Conservation (phyloP, 225 moss, liverwort and hornwort species). For the Pseudoscleropodium purum region DNA sequence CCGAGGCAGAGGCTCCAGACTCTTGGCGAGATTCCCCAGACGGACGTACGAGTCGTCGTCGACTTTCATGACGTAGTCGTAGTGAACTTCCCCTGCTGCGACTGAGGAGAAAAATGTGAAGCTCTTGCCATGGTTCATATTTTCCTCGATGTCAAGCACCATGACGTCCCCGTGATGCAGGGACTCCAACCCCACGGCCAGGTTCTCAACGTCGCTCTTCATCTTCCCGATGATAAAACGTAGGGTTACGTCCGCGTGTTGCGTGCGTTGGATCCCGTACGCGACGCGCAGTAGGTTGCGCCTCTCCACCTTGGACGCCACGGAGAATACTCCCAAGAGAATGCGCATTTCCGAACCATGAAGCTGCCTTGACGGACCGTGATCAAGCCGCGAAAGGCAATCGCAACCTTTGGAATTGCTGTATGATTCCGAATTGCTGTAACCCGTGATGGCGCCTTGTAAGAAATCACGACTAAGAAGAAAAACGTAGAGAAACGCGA, state of each 20-base stretch:
- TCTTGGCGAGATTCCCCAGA: conserved; percentile 37
- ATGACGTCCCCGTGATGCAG: conserved; percentile 41
- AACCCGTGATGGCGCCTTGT: background rate
- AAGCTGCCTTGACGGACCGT: no score
- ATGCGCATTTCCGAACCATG: conserved; percentile 18
- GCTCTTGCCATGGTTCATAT: conserved; percentile 74
- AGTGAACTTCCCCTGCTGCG: conserved; percentile 18
- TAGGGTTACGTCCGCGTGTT: conserved; percentile 26
- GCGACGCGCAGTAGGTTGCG: conserved; percentile 59
- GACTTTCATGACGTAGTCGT: conserved; percentile 82
- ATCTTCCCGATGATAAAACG: conserved; percentile 43
- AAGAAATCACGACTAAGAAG: background rate
- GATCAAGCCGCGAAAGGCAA: background rate
- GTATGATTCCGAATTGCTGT: background rate
- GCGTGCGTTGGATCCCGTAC: conserved; percentile 33
- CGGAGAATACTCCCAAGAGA: conserved; percentile 56
- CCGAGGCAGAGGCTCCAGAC: conserved; percentile 24
- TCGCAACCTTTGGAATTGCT: background rate
- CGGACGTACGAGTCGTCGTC: conserved; percentile 80
- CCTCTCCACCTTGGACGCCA: conserved; percentile 49
- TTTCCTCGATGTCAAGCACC: conserved; percentile 57
- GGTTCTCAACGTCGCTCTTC: background rate
- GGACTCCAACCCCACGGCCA: conserved; percentile 43
- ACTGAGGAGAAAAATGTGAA: conserved; percentile 49
- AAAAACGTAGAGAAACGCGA: background rate